Conservation (phyloP, 768 basidiomycete genomes). For the Boletus pseudo-olivaceus region DNA sequence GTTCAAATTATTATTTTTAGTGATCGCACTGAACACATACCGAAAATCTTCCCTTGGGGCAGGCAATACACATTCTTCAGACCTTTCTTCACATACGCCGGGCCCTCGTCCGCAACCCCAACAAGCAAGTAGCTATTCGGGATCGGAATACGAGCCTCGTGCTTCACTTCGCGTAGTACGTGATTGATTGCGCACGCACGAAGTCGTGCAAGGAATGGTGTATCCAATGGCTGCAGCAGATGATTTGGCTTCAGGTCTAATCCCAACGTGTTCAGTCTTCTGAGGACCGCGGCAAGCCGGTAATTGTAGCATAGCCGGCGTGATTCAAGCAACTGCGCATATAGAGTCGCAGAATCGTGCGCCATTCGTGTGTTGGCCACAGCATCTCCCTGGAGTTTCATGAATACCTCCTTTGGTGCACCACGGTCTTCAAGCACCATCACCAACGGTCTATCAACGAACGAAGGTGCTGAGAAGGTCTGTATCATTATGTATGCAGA, state of each 20-base stretch:
- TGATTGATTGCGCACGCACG: slow-evolving; percentile 62
- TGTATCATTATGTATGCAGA: background rate
- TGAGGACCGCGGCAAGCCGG: slow-evolving; percentile 49
- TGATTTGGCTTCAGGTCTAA: slow-evolving; percentile 44
- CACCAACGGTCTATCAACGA: slow-evolving; percentile 54
- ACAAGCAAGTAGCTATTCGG: slow-evolving; percentile 67
- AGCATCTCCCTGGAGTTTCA: slow-evolving; percentile 57
- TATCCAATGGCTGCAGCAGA: slow-evolving; percentile 40
- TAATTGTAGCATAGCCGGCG: slow-evolving; percentile 48
- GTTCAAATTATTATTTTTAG: background rate
- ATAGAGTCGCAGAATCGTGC: slow-evolving; percentile 50
- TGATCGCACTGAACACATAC: slow-evolving; percentile 34
- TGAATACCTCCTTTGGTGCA: slow-evolving; percentile 54
- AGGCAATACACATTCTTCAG: slow-evolving; percentile 52
- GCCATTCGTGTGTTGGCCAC: slow-evolving; percentile 58
- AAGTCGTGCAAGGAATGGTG: slow-evolving; percentile 53
- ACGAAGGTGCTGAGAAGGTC: background rate
- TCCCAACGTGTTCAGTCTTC: slow-evolving; percentile 43
- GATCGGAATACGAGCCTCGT: slow-evolving; percentile 69
- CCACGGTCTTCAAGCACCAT: slow-evolving; percentile 79
- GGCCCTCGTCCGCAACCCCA: slow-evolving; percentile 81
- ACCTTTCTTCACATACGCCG: slow-evolving; percentile 52
- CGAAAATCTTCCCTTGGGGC: slow-evolving; percentile 60
- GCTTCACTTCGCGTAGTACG: slow-evolving; percentile 71
- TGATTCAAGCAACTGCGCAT: slow-evolving; percentile 44